Percentiles rank a stretch among this genome's conserved stretches.
phyloP scores from a whole-genome alignment of 352 stramenopile species.

The Globisporangium paroecandrum region DNA sequence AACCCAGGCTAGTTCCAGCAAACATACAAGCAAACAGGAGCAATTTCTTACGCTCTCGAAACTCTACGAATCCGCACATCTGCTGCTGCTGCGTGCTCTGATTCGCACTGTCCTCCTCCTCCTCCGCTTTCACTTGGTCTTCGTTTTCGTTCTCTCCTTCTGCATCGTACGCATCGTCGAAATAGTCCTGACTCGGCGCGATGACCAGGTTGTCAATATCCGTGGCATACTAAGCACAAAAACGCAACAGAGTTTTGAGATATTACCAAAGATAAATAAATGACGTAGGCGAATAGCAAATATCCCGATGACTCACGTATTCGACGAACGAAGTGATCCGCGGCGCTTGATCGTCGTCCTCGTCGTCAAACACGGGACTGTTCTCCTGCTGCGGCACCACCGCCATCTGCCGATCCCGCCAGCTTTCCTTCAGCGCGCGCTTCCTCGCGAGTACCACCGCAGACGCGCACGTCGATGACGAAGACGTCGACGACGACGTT shows the following conservation, averaged over 20 bases:
- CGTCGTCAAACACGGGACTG: background rate
- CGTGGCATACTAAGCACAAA: conserved; percentile 15
- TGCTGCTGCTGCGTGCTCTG: conserved; percentile 5
- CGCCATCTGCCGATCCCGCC: background rate
- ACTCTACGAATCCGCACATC: conserved; percentile 21
- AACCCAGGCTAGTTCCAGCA: background rate
- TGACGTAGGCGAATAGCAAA: background rate
- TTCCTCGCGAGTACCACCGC: conserved; percentile 15
- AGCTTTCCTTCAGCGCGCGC: conserved; percentile 13
- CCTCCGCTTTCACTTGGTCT: background rate
- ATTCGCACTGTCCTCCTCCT: background rate
- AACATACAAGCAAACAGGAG: background rate
- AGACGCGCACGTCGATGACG: conserved; percentile 13
- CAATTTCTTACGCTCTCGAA: conserved; percentile 16
- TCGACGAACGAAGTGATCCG: conserved; percentile 19
- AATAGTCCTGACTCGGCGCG: conserved; percentile 22
- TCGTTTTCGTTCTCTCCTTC: conserved; percentile 1
- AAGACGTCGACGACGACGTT: conserved; percentile 10
- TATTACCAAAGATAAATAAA: background rate
- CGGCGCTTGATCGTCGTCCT: conserved; percentile 8
- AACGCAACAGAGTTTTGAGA: background rate
- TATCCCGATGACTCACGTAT: conserved; percentile 13
- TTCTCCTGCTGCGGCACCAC: background rate
- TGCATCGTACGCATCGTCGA: conserved; percentile 9
- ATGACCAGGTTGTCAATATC: conserved; percentile 19